phyloP scores from a whole-genome alignment of 176 grass and related monocot species.

The Typha latifolia region DNA sequence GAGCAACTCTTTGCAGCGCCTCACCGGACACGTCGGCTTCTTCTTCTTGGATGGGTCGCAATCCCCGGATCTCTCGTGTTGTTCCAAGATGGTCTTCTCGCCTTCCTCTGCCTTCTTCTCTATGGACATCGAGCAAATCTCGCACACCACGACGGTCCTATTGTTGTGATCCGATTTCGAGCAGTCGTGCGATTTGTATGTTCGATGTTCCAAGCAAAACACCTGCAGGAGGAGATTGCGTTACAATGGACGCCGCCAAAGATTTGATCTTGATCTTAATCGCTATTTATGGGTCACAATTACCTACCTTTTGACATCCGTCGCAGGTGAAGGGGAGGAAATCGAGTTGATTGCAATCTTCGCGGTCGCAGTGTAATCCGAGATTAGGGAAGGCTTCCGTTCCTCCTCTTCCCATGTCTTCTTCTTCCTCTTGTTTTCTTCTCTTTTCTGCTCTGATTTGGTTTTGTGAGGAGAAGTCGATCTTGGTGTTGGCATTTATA shows the following conservation, averaged over 20 bases:
- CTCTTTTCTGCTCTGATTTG: conserved; percentile 6
- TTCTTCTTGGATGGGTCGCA: conserved; percentile 63
- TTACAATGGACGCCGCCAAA: no score
- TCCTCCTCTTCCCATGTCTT: conserved; percentile 42
- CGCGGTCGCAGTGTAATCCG: conserved; percentile 61
- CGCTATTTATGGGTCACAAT: background rate
- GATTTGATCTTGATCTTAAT: background rate
- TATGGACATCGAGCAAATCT: conserved; percentile 51
- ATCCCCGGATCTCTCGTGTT: conserved; percentile 33
- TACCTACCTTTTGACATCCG: conserved; percentile 42
- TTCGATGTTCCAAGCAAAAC: conserved; percentile 67
- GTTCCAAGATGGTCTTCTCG: conserved; percentile 24
- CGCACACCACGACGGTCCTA: conserved; percentile 62
- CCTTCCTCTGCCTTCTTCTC: conserved; percentile 33
- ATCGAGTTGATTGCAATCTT: conserved; percentile 71
- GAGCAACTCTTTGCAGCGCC: conserved; percentile 54
- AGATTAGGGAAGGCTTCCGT: conserved; percentile 67
- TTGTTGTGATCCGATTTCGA: conserved; percentile 40
- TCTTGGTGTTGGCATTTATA: no score
- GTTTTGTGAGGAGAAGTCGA: no score
- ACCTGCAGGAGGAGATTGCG: background rate
- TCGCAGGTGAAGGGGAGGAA: conserved; percentile 83
- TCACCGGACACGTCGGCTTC: conserved; percentile 50
- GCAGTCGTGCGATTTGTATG: conserved; percentile 46
- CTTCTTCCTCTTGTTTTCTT: background rate